Percentiles rank a stretch among this genome's conserved stretches.
Evolutionary conservation across 1,284 basidiomycete genomes (phyloP).

Genomic region (Sanghuangporus baumii): DNA sequence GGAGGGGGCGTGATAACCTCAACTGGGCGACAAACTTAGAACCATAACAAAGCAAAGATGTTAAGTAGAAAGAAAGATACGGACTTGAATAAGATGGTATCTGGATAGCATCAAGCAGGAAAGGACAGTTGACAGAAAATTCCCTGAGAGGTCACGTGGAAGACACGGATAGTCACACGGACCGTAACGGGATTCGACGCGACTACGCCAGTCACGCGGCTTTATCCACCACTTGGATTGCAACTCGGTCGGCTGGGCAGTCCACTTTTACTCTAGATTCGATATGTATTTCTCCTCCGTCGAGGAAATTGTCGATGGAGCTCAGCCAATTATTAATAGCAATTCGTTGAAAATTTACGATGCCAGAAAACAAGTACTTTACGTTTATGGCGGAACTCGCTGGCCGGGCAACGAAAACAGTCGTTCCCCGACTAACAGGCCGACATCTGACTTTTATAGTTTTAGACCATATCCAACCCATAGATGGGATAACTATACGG

Average conservation of each 20-base stretch:
- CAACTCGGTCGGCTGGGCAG: background rate
- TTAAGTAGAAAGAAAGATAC: background rate
- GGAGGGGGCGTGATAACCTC: background rate
- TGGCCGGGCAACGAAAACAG: conserved; percentile 5
- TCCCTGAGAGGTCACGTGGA: background rate
- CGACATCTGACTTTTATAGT: conserved; percentile 6
- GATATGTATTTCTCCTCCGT: background rate
- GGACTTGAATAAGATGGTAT: background rate
- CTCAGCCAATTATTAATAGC: conserved; percentile 4
- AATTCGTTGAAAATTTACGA: conserved; percentile 6
- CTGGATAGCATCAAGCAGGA: background rate
- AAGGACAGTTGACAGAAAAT: background rate
- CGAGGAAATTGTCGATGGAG: background rate
- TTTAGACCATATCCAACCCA: background rate
- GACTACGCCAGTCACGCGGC: background rate
- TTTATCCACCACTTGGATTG: background rate
- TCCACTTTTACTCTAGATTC: background rate
- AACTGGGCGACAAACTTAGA: background rate
- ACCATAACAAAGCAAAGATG: background rate
- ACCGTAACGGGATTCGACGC: background rate
- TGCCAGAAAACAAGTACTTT: background rate
- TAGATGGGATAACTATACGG: background rate
- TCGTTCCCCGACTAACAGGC: conserved; percentile 4
- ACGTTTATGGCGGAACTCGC: conserved; percentile 10
- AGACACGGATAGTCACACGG: background rate